These are phyloP conservation scores for Pterula multifida DNA, from an alignment of 1,284 basidiomycete genomes.

Conservation along the genomic window DNA sequence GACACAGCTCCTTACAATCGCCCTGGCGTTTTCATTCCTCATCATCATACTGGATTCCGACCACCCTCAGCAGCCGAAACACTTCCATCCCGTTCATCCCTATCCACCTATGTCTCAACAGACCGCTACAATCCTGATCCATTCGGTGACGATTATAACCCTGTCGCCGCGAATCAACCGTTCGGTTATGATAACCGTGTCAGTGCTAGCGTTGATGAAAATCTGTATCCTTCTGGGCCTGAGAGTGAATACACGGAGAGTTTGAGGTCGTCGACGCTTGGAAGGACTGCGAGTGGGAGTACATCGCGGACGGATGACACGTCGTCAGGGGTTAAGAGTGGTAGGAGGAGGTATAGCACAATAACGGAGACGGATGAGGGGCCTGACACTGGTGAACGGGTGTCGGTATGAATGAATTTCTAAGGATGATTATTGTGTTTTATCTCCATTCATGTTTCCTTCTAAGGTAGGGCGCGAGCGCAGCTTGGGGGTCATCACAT, in stretches of 20 bases:
- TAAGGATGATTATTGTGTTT: no score
- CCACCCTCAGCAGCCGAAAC: background rate
- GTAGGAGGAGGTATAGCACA: background rate
- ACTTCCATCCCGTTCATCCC: background rate
- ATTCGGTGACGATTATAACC: background rate
- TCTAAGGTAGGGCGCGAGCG: no score
- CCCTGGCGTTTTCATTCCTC: background rate
- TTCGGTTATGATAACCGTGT: background rate
- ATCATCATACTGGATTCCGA: background rate
- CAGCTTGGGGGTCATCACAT: no score
- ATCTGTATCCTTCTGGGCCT: background rate
- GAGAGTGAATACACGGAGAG: background rate
- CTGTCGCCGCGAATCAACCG: background rate
- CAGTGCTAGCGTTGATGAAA: background rate
- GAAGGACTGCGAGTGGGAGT: constrained; percentile 1
- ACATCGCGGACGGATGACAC: background rate
- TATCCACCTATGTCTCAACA: background rate
- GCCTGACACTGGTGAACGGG: background rate
- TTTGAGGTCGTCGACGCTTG: background rate
- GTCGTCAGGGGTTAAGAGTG: background rate
- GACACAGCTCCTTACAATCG: background rate
- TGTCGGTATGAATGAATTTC: background rate
- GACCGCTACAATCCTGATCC: background rate
- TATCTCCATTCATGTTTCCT: no score
- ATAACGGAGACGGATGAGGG: background rate